Percentiles rank a stretch among this genome's conserved stretches.
Evolutionary conservation across 2,329 filamentous ascomycete species (phyloP).

Genomic region (Alternaria arbusti): DNA sequence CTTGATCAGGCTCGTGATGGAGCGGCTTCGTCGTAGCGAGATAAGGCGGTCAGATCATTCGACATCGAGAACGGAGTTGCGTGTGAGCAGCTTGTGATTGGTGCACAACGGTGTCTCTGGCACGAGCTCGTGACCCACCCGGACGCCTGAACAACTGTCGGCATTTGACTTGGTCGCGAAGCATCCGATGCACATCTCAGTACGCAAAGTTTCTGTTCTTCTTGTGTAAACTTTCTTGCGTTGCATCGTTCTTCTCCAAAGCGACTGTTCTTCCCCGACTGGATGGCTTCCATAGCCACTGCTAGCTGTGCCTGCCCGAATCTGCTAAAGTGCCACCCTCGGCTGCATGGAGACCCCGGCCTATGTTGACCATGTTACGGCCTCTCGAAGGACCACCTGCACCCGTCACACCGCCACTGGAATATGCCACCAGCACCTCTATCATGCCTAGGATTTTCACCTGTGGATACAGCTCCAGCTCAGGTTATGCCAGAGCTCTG

Average conservation of each 20-base stretch:
- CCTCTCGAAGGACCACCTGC: background rate
- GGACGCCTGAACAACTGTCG: background rate
- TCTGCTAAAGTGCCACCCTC: background rate
- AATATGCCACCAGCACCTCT: background rate
- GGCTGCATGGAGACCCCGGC: background rate
- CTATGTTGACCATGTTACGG: background rate
- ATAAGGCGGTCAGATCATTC: conserved; percentile 20
- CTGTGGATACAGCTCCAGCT: background rate
- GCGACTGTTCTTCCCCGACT: background rate
- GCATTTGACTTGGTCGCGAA: background rate
- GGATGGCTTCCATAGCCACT: background rate
- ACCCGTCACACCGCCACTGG: background rate
- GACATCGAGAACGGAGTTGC: conserved; percentile 1
- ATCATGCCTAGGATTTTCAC: background rate
- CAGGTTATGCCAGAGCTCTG: background rate
- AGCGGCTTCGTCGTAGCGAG: conserved; percentile 15
- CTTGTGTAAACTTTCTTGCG: background rate
- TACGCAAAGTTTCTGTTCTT: background rate
- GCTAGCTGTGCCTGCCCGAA: background rate
- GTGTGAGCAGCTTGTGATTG: conserved; percentile 9
- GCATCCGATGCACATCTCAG: background rate
- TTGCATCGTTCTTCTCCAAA: background rate
- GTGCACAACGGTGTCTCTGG: background rate
- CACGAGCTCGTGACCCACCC: conserved; percentile 1
- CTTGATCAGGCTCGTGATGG: conserved; percentile 22